Base-by-base conservation (phyloP, 805 yeast species). In the Candida chauliodis region DNA sequence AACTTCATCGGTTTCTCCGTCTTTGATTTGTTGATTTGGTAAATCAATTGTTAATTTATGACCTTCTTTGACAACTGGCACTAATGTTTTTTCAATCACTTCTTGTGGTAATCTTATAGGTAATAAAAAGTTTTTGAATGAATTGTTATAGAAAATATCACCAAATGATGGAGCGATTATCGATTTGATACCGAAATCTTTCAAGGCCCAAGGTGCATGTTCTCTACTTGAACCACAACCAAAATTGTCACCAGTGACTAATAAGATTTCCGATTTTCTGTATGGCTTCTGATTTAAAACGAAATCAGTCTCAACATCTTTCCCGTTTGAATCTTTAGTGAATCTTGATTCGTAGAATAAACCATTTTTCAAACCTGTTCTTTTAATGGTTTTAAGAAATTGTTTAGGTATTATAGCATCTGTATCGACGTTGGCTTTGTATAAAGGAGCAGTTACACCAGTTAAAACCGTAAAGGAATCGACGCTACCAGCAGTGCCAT, bases 161-260 rank as follows among this genome's bases (percentile, higher is more conserved):
- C 98, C 99, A 52, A 91, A 93, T 0, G 97, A 89, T 41, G 98
- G 99, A 5, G 98, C 98, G 62, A 93, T 90, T 56, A 93, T 85
- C 47, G 91, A 83, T 63, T 85, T 83, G 63, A 93, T 89, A 64
- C 99, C 99, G 56, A 93, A 93, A 67, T 93, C 99, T 55, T 89
- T 90, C 50, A 93, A 75, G 2, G 99, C 98, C 99, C 99, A 93
- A 42, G 99, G 98, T 23, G 99, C 99, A 57, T 93, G 99, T 66
- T 93, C 99, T 76, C 99, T 87, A 2, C 97, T 90, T 28, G 97
- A 90, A 55, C 99, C 99, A 72, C 99, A 93, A 50, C 99, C 99
- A 59, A 93, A 93, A 73, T 93, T 93, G 59, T 87, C 95, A 61
- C 99, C 99, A 30, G 95, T 80, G 43, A 89, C 95, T 50, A 91